These are phyloP conservation scores for Neofusicoccum ribis DNA, from an alignment of 2,329 filamentous ascomycete species.

Conservation along the genomic window DNA sequence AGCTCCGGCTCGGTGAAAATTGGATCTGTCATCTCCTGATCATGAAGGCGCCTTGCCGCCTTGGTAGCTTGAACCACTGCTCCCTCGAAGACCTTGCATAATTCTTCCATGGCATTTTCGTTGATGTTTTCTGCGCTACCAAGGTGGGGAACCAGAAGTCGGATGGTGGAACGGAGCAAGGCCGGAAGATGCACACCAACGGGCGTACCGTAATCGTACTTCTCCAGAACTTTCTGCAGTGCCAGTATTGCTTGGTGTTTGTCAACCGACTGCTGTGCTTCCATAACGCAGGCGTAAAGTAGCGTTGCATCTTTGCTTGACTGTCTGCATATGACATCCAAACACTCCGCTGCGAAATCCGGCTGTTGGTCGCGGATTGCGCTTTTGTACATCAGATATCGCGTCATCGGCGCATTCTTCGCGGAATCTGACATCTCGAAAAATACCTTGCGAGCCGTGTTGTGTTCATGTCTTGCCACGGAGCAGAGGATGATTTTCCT, in stretches of 20 bases:
- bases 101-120: conserved; percentile 45
- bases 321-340: conserved; percentile 60
- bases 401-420: conserved; percentile 64
- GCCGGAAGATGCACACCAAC: conserved; percentile 60
- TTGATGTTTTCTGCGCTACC: conserved; percentile 44
- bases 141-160: conserved; percentile 40
- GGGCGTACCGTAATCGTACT: conserved; percentile 51
- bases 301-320: conserved; percentile 59
- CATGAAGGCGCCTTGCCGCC: conserved; percentile 42
- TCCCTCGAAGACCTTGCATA: conserved; percentile 58
- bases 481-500: conserved; percentile 73
- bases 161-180: conserved; percentile 63
- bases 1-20: conserved; percentile 65
- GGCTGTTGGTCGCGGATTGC: conserved; percentile 61
- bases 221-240: conserved; percentile 61
- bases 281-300: conserved; percentile 77
- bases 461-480: conserved; percentile 58
- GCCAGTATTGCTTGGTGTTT: conserved; percentile 60
- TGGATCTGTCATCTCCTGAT: conserved; percentile 41
- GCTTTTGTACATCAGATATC: conserved; percentile 74
- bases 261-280: conserved; percentile 68
- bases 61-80: conserved; percentile 48
- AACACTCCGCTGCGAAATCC: conserved; percentile 61
- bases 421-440: conserved; percentile 59
- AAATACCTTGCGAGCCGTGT: conserved; percentile 57